These are phyloP conservation scores for Tulasnella sp. DNA, from an alignment of 768 basidiomycete species.

Conservation along the genomic window DNA sequence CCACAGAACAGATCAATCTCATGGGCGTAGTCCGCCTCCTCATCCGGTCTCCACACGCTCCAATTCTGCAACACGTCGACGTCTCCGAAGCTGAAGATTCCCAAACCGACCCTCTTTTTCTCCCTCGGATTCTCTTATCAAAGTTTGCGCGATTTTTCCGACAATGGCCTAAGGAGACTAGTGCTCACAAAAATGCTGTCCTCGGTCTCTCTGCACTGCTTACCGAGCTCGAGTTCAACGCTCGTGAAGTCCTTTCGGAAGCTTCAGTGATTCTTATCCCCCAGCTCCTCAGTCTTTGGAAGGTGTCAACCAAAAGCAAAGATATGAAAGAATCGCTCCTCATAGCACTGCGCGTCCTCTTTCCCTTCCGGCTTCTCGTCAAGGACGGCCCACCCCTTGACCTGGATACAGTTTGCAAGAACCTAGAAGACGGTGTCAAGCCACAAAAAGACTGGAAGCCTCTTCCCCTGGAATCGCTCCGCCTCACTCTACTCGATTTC, in stretches of 20 bases:
- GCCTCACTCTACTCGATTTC: neutral
- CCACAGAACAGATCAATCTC: constrained; percentile 66
- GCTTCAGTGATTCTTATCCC: neutral
- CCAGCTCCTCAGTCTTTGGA: constrained; percentile 47
- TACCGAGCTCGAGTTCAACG: constrained; percentile 74
- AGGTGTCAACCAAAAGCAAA: constrained; percentile 72
- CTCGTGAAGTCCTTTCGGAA: constrained; percentile 37
- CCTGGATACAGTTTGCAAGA: constrained; percentile 29
- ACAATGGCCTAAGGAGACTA: constrained; percentile 66
- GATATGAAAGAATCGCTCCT: constrained; percentile 74
- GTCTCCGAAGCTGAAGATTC: constrained; percentile 40
- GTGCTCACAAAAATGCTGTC: constrained; percentile 73
- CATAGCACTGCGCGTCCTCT: constrained; percentile 63
- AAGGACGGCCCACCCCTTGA: constrained; percentile 33
- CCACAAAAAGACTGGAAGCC: constrained; percentile 3
- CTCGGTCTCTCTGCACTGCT: constrained; percentile 64
- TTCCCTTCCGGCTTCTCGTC: constrained; percentile 60
- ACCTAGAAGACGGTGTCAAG: constrained; percentile 31
- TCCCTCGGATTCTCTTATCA: constrained; percentile 53
- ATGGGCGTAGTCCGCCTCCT: constrained; percentile 60
- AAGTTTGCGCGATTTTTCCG: constrained; percentile 62
- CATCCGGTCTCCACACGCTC: constrained; percentile 56
- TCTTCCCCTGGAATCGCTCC: constrained; percentile 16
- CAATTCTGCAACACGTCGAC: constrained; percentile 33
- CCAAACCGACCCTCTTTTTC: constrained; percentile 41